Conservation (phyloP, 768 basidiomycete species). For the Panaeolus cyanescens region DNA sequence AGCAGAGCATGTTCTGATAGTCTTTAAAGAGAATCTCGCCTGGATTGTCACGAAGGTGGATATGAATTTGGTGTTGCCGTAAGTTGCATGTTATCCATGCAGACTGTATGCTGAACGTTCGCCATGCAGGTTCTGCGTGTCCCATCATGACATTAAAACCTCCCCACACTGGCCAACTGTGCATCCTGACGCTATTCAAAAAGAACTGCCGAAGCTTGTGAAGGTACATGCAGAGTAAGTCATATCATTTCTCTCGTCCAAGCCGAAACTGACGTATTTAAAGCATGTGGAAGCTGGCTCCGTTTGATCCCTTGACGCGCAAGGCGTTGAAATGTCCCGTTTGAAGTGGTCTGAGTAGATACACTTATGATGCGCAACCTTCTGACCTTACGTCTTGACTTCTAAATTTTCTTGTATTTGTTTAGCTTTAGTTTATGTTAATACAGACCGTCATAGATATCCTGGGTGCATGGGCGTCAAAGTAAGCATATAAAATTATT, state of each 20-base stretch:
- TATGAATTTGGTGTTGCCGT: conserved; percentile 27
- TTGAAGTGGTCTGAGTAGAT: neutral
- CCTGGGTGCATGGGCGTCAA: neutral
- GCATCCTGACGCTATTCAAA: conserved; percentile 19
- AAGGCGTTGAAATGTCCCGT: neutral
- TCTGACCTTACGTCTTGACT: neutral
- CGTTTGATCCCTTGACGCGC: conserved; percentile 26
- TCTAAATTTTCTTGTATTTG: neutral
- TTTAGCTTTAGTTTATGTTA: neutral
- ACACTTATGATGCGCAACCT: neutral
- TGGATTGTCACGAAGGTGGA: conserved; percentile 29
- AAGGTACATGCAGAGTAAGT: conserved; percentile 19
- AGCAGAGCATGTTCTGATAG: neutral
- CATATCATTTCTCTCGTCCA: neutral
- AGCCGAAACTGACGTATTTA: neutral
- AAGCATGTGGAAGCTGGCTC: conserved; percentile 26
- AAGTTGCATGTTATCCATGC: conserved; percentile 4
- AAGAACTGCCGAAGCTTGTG: conserved; percentile 23
- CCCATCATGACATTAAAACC: conserved; percentile 26
- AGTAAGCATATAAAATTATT: conserved; percentile 3
- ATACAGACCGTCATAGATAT: neutral
- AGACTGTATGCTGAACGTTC: neutral
- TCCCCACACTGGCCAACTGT: conserved; percentile 25
- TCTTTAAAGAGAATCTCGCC: conserved; percentile 20
- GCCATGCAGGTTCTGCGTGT: conserved; percentile 22